Conservation (phyloP, 805 yeast genomes). For the Starmerella kuoi region DNA sequence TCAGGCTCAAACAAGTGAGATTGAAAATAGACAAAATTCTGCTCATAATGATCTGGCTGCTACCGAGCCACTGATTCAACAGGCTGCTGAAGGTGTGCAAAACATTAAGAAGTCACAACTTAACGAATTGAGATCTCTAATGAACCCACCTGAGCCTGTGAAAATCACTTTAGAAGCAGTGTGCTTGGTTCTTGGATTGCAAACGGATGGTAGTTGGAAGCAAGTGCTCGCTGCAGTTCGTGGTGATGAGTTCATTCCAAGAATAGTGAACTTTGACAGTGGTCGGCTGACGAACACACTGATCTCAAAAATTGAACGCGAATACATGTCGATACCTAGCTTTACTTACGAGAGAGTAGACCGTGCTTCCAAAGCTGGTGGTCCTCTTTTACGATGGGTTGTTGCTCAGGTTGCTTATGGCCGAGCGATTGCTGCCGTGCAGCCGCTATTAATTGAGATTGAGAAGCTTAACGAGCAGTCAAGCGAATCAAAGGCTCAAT, state of each 20-base stretch:
- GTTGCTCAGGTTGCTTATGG: constrained; percentile 77
- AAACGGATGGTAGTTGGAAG: constrained; percentile 50
- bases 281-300: constrained; percentile 46
- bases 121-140: constrained; percentile 79
- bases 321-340: constrained; percentile 49
- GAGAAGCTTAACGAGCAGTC: constrained; percentile 46
- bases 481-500: constrained; percentile 33
- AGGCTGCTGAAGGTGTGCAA: constrained; percentile 81
- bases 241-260: constrained; percentile 74
- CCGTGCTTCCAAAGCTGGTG: constrained; percentile 91
- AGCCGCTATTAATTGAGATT: constrained; percentile 64
- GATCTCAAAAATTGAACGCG: constrained; percentile 44
- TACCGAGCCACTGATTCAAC: constrained; percentile 75
- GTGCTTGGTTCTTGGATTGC: constrained; percentile 65
- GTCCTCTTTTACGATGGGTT: constrained; percentile 83
- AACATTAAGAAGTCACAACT: constrained; percentile 85
- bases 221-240: constrained; percentile 73
- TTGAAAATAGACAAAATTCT: constrained; percentile 39
- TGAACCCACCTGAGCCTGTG: constrained; percentile 80
- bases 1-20: constrained; percentile 50
- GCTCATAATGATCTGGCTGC: constrained; percentile 55
- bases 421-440: constrained; percentile 52
- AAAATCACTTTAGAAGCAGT: constrained; percentile 80
- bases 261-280: constrained; percentile 63
- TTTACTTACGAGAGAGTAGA: constrained; percentile 63